These are phyloP conservation scores for Claviceps sp. DNA, from an alignment of 2,329 filamentous ascomycete genomes.

Conservation along the genomic window DNA sequence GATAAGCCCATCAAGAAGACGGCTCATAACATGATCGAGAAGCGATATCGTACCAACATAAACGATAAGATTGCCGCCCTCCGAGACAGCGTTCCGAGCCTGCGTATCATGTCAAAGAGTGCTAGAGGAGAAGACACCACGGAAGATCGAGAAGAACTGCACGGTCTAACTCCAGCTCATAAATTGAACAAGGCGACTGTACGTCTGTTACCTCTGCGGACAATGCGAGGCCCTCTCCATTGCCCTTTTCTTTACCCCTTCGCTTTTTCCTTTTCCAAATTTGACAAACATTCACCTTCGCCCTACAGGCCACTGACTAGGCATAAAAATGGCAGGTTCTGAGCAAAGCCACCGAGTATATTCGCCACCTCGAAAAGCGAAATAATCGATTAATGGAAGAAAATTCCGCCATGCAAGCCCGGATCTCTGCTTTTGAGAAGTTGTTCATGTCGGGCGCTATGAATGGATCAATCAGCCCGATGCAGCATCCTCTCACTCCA, in stretches of 20 bases:
- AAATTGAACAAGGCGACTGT: constrained; percentile 97
- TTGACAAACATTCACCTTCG: not conserved
- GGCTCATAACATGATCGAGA: constrained; percentile 97
- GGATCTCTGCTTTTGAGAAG: constrained; percentile 64
- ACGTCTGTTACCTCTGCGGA: constrained; percentile 9
- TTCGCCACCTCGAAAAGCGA: constrained; percentile 81
- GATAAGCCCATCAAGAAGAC: constrained; percentile 66
- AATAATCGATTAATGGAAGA: constrained; percentile 74
- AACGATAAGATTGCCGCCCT: constrained; percentile 95
- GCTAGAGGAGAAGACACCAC: constrained; percentile 53
- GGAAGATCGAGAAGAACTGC: constrained; percentile 60
- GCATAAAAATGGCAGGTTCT: constrained; percentile 41
- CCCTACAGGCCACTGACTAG: not conserved
- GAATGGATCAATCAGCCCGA: constrained; percentile 41
- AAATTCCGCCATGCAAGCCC: constrained; percentile 63
- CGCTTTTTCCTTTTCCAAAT: too few relatives aligned
- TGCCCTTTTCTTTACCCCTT: not conserved
- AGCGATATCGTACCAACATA: constrained; percentile 87
- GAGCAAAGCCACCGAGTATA: constrained; percentile 93
- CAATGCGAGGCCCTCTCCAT: not conserved
- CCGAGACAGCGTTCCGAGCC: constrained; percentile 79
- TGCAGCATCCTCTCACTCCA: constrained; percentile 40
- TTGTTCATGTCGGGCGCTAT: constrained; percentile 68
- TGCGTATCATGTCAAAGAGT: constrained; percentile 71
- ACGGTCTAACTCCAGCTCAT: constrained; percentile 72